Conservation (phyloP, 116 monocot species). For the Posidonia oceanica region DNA sequence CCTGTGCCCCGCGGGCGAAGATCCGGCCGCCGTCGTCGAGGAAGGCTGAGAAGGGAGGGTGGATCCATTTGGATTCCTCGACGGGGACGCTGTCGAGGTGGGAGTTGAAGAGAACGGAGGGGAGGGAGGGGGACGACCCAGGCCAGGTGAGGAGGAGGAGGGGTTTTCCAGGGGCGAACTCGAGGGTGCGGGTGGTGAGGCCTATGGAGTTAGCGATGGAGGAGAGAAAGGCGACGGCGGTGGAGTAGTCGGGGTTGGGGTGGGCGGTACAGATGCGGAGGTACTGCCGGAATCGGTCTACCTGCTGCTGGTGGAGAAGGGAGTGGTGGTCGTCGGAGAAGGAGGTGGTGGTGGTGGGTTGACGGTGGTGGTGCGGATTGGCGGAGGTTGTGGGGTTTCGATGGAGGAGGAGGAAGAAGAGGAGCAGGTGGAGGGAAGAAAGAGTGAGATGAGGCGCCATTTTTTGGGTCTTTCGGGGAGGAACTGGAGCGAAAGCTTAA, state of each 20-base stretch:
- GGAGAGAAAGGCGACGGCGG: constrained; percentile 65
- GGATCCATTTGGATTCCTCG: constrained; percentile 48
- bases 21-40: constrained; percentile 50
- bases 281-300: constrained; percentile 59
- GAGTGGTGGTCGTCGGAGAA: background rate
- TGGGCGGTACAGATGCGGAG: constrained; percentile 86
- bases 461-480: background rate
- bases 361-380: background rate
- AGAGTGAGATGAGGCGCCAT: background rate
- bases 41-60: constrained; percentile 72
- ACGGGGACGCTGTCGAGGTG: constrained; percentile 90
- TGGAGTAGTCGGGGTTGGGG: constrained; percentile 64
- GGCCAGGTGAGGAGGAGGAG: constrained; percentile 58
- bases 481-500: too few relatives aligned
- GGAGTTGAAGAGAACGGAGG: constrained; percentile 90
- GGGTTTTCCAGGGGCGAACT: constrained; percentile 63
- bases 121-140: constrained; percentile 61
- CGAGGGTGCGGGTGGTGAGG: constrained; percentile 29
- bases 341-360: background rate
- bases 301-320: constrained; percentile 13
- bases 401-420: background rate
- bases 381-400: background rate
- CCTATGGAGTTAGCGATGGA: constrained; percentile 38
- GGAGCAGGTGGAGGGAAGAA: background rate
- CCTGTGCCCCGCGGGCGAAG: constrained; percentile 87